Conservation (phyloP, 2,329 filamentous ascomycete species). For the Aspergillus nomiae region DNA sequence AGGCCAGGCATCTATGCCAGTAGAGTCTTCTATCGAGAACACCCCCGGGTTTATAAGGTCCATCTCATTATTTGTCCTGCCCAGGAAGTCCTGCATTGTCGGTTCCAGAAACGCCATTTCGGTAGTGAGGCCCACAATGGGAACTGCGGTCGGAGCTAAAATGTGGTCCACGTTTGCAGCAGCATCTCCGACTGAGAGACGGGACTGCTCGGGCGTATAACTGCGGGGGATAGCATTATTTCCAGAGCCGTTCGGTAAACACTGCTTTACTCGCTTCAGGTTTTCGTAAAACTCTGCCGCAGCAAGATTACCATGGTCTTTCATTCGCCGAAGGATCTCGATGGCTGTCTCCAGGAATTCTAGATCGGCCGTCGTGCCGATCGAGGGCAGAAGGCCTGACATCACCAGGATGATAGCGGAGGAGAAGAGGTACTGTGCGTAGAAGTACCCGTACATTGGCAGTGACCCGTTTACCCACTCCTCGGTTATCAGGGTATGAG, state of each 20-base stretch:
- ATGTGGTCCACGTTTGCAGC: not conserved
- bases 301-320: slow-evolving; percentile 31
- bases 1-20: slow-evolving; percentile 8
- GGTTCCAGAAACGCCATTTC: slow-evolving; percentile 29
- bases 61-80: slow-evolving; percentile 23
- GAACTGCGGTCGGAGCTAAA: slow-evolving; percentile 5
- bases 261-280: slow-evolving; percentile 20
- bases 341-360: slow-evolving; percentile 26
- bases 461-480: slow-evolving; percentile 36
- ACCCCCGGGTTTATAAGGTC: slow-evolving; percentile 13
- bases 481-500: slow-evolving; percentile 32
- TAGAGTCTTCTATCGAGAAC: slow-evolving; percentile 7
- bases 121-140: slow-evolving; percentile 19
- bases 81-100: slow-evolving; percentile 28
- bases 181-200: not conserved
- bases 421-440: slow-evolving; percentile 38
- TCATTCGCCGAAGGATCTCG: slow-evolving; percentile 29
- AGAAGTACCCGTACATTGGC: slow-evolving; percentile 37
- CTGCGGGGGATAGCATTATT: not conserved
- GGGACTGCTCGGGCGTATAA: not conserved
- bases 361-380: slow-evolving; percentile 23
- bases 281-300: slow-evolving; percentile 33
- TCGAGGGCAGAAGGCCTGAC: slow-evolving; percentile 25
- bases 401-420: slow-evolving; percentile 34
- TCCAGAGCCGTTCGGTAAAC: slow-evolving; percentile 1